These are phyloP conservation scores for Xylaria venustula DNA, from an alignment of 495 filamentous ascomycete species.

Conservation along the genomic window DNA sequence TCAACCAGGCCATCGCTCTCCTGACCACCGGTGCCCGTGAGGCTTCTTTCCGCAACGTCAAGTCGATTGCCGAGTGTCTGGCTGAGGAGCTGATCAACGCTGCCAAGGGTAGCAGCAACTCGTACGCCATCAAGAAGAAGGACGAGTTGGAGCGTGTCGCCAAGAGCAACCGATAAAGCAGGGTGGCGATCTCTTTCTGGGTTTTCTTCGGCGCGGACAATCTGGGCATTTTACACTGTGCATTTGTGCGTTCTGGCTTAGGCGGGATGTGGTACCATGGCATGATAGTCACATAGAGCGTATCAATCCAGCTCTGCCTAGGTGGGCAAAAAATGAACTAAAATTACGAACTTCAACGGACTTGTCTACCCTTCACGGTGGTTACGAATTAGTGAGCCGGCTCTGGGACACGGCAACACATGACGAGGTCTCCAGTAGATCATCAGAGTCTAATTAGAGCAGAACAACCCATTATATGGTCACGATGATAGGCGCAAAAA, in stretches of 20 bases:
- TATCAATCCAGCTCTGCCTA: slow-evolving; percentile 39
- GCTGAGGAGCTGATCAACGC: slow-evolving; percentile 99
- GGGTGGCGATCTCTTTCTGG: slow-evolving; percentile 29
- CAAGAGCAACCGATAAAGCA: slow-evolving; percentile 95
- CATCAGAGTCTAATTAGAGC: neutral
- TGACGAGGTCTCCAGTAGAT: slow-evolving; percentile 4
- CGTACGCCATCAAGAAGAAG: slow-evolving; percentile 99
- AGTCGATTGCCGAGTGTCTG: slow-evolving; percentile 96
- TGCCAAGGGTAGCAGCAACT: slow-evolving; percentile 99
- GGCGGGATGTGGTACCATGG: slow-evolving; percentile 44
- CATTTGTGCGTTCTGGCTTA: slow-evolving; percentile 50
- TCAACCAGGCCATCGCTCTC: slow-evolving; percentile 98
- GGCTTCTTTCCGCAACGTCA: slow-evolving; percentile 97
- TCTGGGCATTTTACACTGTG: slow-evolving; percentile 50
- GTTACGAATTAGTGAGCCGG: slow-evolving; percentile 2
- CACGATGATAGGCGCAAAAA: neutral
- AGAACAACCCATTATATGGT: neutral
- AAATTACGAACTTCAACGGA: slow-evolving; percentile 24
- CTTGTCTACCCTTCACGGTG: slow-evolving; percentile 6
- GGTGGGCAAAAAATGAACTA: slow-evolving; percentile 34
- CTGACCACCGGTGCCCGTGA: slow-evolving; percentile 97
- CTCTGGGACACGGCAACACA: neutral
- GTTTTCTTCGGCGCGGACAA: slow-evolving; percentile 45
- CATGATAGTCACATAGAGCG: slow-evolving; percentile 49
- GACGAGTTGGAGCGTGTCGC: slow-evolving; percentile 99